These are phyloP conservation scores for Xylaria nigripes DNA, from an alignment of 495 filamentous ascomycete genomes.

Conservation along the genomic window DNA sequence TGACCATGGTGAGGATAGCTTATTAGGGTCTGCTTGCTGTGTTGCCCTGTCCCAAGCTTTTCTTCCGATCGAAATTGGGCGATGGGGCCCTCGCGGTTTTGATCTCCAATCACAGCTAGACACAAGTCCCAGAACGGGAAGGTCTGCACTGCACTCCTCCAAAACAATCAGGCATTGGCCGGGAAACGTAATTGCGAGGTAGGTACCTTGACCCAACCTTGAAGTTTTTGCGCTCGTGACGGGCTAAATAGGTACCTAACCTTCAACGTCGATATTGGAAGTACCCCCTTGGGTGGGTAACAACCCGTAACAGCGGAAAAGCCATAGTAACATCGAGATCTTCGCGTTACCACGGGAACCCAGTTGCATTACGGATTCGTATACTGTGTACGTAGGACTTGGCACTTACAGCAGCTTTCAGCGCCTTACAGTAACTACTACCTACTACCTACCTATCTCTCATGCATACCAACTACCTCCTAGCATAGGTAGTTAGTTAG, in stretches of 20 bases:
- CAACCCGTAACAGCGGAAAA: no score
- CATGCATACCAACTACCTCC: no score
- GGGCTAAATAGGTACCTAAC: background rate
- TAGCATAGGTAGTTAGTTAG: no score
- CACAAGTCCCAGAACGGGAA: constrained; percentile 8
- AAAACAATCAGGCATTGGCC: constrained; percentile 10
- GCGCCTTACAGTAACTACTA: no score
- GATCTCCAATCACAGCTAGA: constrained; percentile 8
- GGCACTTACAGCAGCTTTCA: no score
- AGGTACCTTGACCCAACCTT: background rate
- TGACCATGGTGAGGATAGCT: constrained; percentile 11
- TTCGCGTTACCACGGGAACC: no score
- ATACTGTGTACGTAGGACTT: no score
- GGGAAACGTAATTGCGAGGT: constrained; percentile 5
- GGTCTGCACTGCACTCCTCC: constrained; percentile 1
- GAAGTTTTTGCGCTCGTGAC: background rate
- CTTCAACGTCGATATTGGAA: no score
- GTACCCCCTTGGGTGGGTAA: no score
- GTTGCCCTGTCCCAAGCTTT: background rate
- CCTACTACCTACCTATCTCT: no score
- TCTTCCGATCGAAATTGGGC: constrained; percentile 7
- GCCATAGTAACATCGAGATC: no score
- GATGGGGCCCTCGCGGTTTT: constrained; percentile 3
- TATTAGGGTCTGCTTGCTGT: constrained; percentile 8
- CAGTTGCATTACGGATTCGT: no score